Evolutionary conservation across 805 yeast species (phyloP).

Genomic region (Monosporozyma yasuniensis): DNA sequence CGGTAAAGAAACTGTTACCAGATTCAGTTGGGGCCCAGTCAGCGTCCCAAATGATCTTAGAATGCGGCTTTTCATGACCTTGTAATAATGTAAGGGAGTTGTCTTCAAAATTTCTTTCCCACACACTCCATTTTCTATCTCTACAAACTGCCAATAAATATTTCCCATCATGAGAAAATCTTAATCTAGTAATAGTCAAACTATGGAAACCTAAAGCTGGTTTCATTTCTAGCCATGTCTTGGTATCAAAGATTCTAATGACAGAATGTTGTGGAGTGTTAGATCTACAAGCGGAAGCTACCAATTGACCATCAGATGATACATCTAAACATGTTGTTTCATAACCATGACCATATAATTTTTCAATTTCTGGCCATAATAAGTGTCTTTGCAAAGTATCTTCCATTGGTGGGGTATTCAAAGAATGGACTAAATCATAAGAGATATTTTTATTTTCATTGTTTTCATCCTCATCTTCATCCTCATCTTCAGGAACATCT

Average conservation of each 20-base stretch:
- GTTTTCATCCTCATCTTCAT: conserved; percentile 30
- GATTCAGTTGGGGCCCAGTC: conserved; percentile 61
- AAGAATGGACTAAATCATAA: conserved; percentile 38
- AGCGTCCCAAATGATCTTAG: conserved; percentile 92
- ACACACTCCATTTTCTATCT: conserved; percentile 77
- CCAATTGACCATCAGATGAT: conserved; percentile 48
- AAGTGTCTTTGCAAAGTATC: conserved; percentile 88
- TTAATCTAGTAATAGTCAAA: conserved; percentile 75
- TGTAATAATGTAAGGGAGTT: conserved; percentile 34
- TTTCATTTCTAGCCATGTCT: conserved; percentile 52
- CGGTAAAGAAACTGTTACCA: conserved; percentile 61
- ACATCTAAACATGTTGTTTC: conserved; percentile 77
- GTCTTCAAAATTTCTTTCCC: conserved; percentile 41
- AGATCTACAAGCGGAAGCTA: conserved; percentile 90
- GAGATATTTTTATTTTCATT: conserved; percentile 33
- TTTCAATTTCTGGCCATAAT: conserved; percentile 90
- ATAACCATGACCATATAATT: conserved; percentile 94
- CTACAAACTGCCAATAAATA: conserved; percentile 73
- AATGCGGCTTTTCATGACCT: conserved; percentile 65
- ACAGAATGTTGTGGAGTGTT: conserved; percentile 80
- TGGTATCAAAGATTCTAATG: conserved; percentile 60
- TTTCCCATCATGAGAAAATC: conserved; percentile 60
- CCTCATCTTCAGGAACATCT: conserved; percentile 38
- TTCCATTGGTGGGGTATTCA: conserved; percentile 68
- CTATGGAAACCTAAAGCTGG: conserved; percentile 59